A percentile compares a stretch with the other conserved stretches of the same genome.
phyloP scores from a whole-genome alignment of 306 rosid species.

The Gleditsia sinensis region DNA sequence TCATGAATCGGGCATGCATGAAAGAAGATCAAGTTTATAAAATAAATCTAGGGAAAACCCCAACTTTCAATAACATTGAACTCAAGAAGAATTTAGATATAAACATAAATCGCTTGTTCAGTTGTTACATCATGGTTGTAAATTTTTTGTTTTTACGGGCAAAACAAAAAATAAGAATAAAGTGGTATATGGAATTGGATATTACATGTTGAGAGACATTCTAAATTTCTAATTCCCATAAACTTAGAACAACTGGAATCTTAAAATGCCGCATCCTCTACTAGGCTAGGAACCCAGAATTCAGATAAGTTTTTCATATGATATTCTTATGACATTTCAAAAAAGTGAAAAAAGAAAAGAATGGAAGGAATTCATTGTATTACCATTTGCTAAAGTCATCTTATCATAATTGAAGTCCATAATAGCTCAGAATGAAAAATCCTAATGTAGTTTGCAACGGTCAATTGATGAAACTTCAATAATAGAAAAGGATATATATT shows the following conservation, averaged over 20 bases:
- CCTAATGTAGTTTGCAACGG: too few species aligned
- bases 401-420: background rate
- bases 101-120: background rate
- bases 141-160: too few species aligned
- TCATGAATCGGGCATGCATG: background rate
- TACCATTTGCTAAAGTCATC: background rate
- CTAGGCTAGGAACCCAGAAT: too few species aligned
- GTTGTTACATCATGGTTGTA: too few species aligned
- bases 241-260: background rate
- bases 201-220: background rate
- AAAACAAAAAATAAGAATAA: background rate
- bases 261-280: slow-evolving; percentile 1
- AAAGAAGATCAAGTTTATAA: background rate
- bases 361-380: too few species aligned
- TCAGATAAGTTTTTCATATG: too few species aligned
- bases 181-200: background rate
- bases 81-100: background rate
- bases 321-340: too few species aligned
- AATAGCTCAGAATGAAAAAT: slow-evolving; percentile 1
- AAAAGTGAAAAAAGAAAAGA: background rate
- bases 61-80: background rate
- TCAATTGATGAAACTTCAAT: too few species aligned
- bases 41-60: background rate
- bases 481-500: background rate
- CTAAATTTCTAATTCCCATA: background rate